phyloP scores from a whole-genome alignment of 1,139 yeast species.

The Saccharomyces pastorianus region DNA sequence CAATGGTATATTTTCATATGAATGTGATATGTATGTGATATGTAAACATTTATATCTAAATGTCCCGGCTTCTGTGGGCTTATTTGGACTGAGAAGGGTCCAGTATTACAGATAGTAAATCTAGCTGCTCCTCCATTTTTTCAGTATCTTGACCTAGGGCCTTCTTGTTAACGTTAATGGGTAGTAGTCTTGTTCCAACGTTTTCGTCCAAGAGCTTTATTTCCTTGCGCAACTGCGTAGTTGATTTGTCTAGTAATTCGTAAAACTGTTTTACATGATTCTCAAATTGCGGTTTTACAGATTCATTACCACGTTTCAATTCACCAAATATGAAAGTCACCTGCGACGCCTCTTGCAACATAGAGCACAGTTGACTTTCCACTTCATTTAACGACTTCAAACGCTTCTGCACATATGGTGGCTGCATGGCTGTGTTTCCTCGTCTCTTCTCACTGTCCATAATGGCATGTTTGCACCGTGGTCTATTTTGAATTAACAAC shows the following conservation, averaged over 20 bases:
- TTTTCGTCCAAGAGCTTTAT: slow-evolving; percentile 27
- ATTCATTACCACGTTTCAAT: slow-evolving; percentile 25
- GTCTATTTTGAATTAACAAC: not conserved
- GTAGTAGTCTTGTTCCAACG: slow-evolving; percentile 26
- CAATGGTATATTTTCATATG: too few relatives aligned
- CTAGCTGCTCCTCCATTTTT: slow-evolving; percentile 25
- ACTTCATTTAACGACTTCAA: slow-evolving; percentile 33
- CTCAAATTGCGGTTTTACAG: slow-evolving; percentile 25
- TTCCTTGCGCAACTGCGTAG: slow-evolving; percentile 21
- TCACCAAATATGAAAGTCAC: slow-evolving; percentile 33
- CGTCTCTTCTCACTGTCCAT: not conserved
- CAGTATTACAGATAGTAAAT: not conserved
- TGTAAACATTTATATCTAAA: too few relatives aligned
- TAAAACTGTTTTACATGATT: slow-evolving; percentile 25
- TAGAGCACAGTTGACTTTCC: slow-evolving; percentile 34
- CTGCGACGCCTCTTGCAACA: slow-evolving; percentile 35
- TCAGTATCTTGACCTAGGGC: slow-evolving; percentile 31
- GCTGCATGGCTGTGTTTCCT: slow-evolving; percentile 17
- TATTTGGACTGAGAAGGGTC: not conserved
- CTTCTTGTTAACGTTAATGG: slow-evolving; percentile 27
- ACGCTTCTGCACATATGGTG: slow-evolving; percentile 34
- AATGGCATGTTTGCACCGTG: not conserved
- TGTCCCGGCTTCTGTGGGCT: too few relatives aligned
- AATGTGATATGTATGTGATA: too few relatives aligned
- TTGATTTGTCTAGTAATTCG: slow-evolving; percentile 19